Percentiles rank a stretch among this genome's conserved stretches.
phyloP scores from a whole-genome alignment of 2,329 filamentous ascomycete genomes.

The Nemania serpens region DNA sequence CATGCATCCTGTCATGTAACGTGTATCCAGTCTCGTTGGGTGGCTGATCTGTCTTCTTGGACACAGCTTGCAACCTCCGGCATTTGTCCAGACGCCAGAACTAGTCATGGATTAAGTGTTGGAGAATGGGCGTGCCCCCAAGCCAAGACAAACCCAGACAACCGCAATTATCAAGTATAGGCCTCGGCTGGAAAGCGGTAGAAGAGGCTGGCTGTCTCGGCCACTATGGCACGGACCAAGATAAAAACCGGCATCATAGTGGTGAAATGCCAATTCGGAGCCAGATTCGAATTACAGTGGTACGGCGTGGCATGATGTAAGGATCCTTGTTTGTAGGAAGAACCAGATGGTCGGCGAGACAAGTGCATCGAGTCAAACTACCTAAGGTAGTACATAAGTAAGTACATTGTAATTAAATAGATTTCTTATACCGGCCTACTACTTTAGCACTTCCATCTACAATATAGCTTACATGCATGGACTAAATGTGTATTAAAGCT shows the following conservation, averaged over 20 bases:
- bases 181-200: background rate
- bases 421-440: too few relatives aligned
- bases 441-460: too few relatives aligned
- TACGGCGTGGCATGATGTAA: too few relatives aligned
- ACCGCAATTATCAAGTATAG: background rate
- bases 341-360: slow-evolving; percentile 3
- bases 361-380: background rate
- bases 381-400: too few relatives aligned
- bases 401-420: too few relatives aligned
- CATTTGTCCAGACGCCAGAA: slow-evolving; percentile 9
- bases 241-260: background rate
- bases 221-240: background rate
- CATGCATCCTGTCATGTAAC: slow-evolving; percentile 26
- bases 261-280: too few relatives aligned
- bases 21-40: slow-evolving; percentile 20
- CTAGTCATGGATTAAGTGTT: background rate
- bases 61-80: slow-evolving; percentile 2
- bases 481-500: slow-evolving; percentile 8
- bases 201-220: background rate
- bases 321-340: background rate
- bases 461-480: too few relatives aligned
- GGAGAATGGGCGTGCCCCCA: background rate
- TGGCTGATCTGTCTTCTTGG: slow-evolving; percentile 5
- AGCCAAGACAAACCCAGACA: background rate
- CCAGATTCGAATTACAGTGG: background rate